These are phyloP conservation scores for Neonectria neomacrospora DNA, from an alignment of 2,329 filamentous ascomycete genomes.

Conservation along the genomic window DNA sequence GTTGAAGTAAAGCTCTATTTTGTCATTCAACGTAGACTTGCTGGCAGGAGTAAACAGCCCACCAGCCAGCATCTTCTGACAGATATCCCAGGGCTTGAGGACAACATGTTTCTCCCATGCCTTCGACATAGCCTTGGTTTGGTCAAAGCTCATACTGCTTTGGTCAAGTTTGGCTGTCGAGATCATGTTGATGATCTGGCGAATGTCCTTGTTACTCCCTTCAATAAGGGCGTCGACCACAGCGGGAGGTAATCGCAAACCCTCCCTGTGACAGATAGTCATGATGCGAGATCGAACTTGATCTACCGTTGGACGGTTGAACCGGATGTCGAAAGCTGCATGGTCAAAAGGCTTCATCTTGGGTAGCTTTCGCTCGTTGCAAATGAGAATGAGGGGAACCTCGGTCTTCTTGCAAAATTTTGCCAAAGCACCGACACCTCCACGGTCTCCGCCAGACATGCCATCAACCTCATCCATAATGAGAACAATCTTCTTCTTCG, in stretches of 20 bases:
- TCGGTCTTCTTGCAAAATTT: conserved; percentile 96
- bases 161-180: conserved; percentile 92
- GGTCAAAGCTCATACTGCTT: conserved; percentile 80
- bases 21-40: conserved; percentile 92
- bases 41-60: conserved; percentile 87
- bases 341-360: conserved; percentile 99
- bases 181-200: conserved; percentile 99
- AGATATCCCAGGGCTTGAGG: conserved; percentile 98
- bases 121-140: conserved; percentile 94
- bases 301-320: conserved; percentile 89
- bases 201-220: conserved; percentile 93
- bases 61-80: conserved; percentile 87
- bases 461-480: conserved; percentile 99
- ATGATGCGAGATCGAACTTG: conserved; percentile 92
- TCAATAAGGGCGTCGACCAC: conserved; percentile 96
- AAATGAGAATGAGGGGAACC: conserved; percentile 95
- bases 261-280: conserved; percentile 94
- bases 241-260: conserved; percentile 81
- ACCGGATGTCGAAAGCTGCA: conserved; percentile 84
- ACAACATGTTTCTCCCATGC: conserved; percentile 98
- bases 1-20: conserved; percentile 99
- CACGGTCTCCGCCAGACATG: conserved; percentile 97
- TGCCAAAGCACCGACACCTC: conserved; percentile 92
- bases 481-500: conserved; percentile 92
- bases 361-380: conserved; percentile 89